Percentiles rank a stretch among this genome's conserved stretches.
Evolutionary conservation across 2,329 filamentous ascomycete species (phyloP).

Genomic region (Fusarium protoensiforme): DNA sequence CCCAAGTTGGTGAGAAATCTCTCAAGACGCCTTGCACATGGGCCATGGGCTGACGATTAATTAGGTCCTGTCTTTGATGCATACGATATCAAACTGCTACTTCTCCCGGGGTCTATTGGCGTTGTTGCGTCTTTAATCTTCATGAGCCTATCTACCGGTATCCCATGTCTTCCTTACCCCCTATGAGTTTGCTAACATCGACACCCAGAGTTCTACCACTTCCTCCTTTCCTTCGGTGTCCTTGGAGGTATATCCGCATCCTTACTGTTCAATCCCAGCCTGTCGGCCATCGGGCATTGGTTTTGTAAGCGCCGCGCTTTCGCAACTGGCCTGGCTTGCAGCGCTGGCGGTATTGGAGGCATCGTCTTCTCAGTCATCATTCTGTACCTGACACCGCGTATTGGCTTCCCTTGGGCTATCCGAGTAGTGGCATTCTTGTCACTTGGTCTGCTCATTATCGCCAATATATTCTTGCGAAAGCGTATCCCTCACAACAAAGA

Average conservation of each 20-base stretch:
- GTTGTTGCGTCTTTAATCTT: constrained; percentile 66
- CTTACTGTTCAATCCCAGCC: constrained; percentile 75
- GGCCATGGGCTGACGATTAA: neutral
- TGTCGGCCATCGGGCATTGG: constrained; percentile 76
- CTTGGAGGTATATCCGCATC: constrained; percentile 74
- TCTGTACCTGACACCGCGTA: constrained; percentile 35
- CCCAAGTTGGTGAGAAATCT: constrained; percentile 1
- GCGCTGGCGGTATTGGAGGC: constrained; percentile 71
- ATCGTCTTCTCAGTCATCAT: constrained; percentile 59
- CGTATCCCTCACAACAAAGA: constrained; percentile 61
- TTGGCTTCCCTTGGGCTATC: constrained; percentile 49
- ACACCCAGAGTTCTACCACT: constrained; percentile 71
- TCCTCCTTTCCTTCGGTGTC: constrained; percentile 75
- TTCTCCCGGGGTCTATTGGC: constrained; percentile 67
- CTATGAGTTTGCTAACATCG: neutral
- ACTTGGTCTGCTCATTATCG: constrained; percentile 41
- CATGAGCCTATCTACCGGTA: constrained; percentile 67
- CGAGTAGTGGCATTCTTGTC: constrained; percentile 46
- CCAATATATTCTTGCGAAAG: constrained; percentile 47
- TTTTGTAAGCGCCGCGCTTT: constrained; percentile 68
- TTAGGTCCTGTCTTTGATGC: constrained; percentile 72
- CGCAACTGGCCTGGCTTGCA: constrained; percentile 76
- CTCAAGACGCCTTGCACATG: neutral
- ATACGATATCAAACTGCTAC: constrained; percentile 69
- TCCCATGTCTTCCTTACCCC: accelerated